These are phyloP conservation scores for Taphrina populina DNA, from an alignment of 1,139 yeast genomes.

Conservation along the genomic window DNA sequence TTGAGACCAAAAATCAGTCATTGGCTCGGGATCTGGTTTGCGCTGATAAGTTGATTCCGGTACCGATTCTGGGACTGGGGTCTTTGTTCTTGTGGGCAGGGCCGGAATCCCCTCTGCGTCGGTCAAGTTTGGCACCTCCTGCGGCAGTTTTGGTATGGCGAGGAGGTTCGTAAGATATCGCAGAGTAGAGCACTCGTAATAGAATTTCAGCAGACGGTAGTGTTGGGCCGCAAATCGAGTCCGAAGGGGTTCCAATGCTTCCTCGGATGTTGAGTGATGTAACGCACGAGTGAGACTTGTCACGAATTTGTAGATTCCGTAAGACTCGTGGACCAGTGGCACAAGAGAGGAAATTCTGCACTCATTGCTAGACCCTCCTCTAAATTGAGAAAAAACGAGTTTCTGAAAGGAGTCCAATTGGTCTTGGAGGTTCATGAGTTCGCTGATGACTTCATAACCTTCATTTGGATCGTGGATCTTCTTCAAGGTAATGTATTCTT, in stretches of 20 bases:
- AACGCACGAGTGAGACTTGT: constrained; percentile 90
- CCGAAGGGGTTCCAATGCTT: constrained; percentile 71
- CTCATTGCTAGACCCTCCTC: constrained; percentile 65
- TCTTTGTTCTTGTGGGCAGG: constrained; percentile 50
- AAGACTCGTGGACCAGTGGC: constrained; percentile 88
- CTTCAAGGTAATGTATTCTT: constrained; percentile 83
- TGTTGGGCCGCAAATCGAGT: constrained; percentile 79
- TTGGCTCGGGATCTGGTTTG: constrained; percentile 36
- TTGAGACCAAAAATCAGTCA: constrained; percentile 54
- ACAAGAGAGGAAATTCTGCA: constrained; percentile 85
- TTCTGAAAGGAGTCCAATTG: constrained; percentile 76
- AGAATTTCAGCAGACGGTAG: constrained; percentile 73
- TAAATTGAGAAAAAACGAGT: constrained; percentile 70
- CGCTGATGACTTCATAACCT: constrained; percentile 81
- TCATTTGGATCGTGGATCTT: constrained; percentile 92
- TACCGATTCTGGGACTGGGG: constrained; percentile 48
- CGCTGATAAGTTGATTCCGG: constrained; percentile 42
- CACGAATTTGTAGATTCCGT: constrained; percentile 85
- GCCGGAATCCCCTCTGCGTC: constrained; percentile 52
- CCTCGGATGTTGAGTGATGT: constrained; percentile 66
- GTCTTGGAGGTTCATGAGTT: constrained; percentile 83
- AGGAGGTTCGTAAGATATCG: constrained; percentile 80
- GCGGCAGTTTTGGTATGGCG: constrained; percentile 76
- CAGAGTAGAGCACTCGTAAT: constrained; percentile 84
- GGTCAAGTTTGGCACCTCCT: constrained; percentile 65